A percentile compares a stretch with the other conserved stretches of the same genome.
Conservation (phyloP, 2,329 filamentous ascomycete species). For the Hypoxylon sp. region DNA sequence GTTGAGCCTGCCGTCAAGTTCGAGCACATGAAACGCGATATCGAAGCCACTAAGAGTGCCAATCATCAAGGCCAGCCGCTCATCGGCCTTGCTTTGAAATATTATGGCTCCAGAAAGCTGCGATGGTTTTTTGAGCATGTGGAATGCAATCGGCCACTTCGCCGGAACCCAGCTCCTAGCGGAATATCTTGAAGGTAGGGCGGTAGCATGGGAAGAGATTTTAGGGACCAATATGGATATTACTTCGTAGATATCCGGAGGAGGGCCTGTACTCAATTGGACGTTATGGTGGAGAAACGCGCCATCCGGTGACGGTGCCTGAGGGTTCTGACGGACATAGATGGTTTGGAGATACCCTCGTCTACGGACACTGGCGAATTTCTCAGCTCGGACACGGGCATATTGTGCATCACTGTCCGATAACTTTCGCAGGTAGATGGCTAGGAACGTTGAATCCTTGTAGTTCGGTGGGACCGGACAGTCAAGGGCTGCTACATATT, state of each 20-base stretch:
- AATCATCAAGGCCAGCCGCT: constrained; percentile 15
- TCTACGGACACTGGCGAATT: constrained; percentile 43
- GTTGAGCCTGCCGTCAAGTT: not conserved
- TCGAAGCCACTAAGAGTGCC: constrained; percentile 34
- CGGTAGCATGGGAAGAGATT: too few species aligned
- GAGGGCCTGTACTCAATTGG: constrained; percentile 3
- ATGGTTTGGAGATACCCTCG: constrained; percentile 47
- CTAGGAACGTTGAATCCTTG: constrained; percentile 51
- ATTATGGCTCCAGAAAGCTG: constrained; percentile 12
- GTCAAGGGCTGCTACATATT: constrained; percentile 54
- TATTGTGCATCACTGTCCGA: constrained; percentile 48
- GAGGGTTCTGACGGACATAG: constrained; percentile 52
- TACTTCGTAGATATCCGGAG: not conserved
- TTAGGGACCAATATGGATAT: not conserved
- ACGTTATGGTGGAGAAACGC: constrained; percentile 44
- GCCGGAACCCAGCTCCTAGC: constrained; percentile 4
- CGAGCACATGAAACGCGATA: constrained; percentile 21
- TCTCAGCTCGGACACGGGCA: constrained; percentile 46
- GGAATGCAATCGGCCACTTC: constrained; percentile 27
- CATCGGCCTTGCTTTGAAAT: constrained; percentile 4
- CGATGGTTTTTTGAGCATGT: constrained; percentile 3
- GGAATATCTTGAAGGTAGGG: not conserved
- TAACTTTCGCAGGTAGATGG: constrained; percentile 53
- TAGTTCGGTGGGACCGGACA: constrained; percentile 54
- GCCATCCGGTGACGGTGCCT: constrained; percentile 32